Evolutionary conservation across 345 rosid species (phyloP), one percentile per base, ranked within the genome.

Genomic region (Moricandia arvensis): DNA sequence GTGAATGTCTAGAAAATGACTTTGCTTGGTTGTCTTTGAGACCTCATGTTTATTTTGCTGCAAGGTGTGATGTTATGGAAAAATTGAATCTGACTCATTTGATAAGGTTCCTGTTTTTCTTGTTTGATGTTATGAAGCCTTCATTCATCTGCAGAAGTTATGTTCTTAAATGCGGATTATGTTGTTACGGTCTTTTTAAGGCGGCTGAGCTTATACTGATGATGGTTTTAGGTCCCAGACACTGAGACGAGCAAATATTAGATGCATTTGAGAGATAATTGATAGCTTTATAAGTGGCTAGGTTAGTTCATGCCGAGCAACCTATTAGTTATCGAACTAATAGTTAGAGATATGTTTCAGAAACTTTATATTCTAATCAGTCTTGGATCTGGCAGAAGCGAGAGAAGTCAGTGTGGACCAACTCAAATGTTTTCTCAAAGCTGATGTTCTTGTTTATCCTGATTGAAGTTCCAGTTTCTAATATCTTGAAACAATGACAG

Each of bases 401-500:
- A 43, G 51, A 55, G 59, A 24, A 26, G 18, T 12, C 12, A 1
- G 21, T 30, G 59, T 9, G 7, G 60, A 57, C 49, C 26, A 55
- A 30, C 8, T 29, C 29, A 15, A 15, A 16, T 26, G 73, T 4
- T 29, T 47, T 47, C 34, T 16, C 4, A 37, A 59, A 29, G 51
- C 5, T 59, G 58, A 0, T 63, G 41, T 24, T 76, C 18, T 4
- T 34, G 69, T 24, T n/a, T 54, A 62, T 35, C 47, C 2, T 62
- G 12, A 62, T 11, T 78, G 60, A 66, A 33, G 31, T 30, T 73
- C 15, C 13, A 59, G 9, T 16, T 65, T 4, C 31, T 79, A 58
- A 63, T 63, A 3, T 64, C 21, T 57, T 11, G n/a, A 71, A 61
- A 57, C 75, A 13, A 72, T 81, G 58, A 57, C 93, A 91, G 98